Percentiles rank a stretch among this genome's conserved stretches.
Conservation (phyloP, 805 yeast species). For the Kuraishia capsulata region DNA sequence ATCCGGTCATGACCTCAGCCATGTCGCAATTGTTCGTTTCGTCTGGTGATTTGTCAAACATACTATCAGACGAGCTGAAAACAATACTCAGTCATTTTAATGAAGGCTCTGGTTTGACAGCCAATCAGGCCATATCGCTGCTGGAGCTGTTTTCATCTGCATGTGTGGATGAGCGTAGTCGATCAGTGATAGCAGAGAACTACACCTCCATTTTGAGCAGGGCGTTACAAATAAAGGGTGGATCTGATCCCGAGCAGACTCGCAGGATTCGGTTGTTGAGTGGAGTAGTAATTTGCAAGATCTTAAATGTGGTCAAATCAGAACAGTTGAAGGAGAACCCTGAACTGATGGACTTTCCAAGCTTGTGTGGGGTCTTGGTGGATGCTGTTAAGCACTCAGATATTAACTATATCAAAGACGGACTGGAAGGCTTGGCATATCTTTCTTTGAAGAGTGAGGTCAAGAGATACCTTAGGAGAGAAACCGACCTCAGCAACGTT, state of each 20-base stretch:
- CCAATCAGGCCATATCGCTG: constrained; percentile 7
- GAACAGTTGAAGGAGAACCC: constrained; percentile 16
- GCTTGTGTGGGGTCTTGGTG: neutral
- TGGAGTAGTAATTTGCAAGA: constrained; percentile 40
- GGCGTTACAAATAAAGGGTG: constrained; percentile 18
- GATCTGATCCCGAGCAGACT: neutral
- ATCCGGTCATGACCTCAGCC: neutral
- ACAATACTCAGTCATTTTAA: neutral
- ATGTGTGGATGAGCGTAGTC: constrained; percentile 41
- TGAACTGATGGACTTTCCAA: constrained; percentile 19
- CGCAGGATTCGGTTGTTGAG: constrained; percentile 17
- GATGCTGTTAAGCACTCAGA: neutral
- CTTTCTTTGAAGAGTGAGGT: constrained; percentile 24
- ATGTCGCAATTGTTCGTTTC: neutral
- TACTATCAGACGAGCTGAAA: neutral
- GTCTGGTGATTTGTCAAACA: neutral
- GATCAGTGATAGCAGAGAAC: constrained; percentile 35
- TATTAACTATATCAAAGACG: neutral
- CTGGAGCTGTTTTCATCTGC: constrained; percentile 31
- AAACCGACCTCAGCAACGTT: constrained; percentile 18
- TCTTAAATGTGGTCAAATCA: constrained; percentile 42
- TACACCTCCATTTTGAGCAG: constrained; percentile 31
- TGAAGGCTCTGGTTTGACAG: neutral
- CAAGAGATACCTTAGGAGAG: constrained; percentile 24
- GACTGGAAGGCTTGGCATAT: constrained; percentile 24